A percentile compares a stretch with the other conserved stretches of the same genome.
phyloP scores from a whole-genome alignment of 768 basidiomycete species.

The Termitomyces heimii region DNA sequence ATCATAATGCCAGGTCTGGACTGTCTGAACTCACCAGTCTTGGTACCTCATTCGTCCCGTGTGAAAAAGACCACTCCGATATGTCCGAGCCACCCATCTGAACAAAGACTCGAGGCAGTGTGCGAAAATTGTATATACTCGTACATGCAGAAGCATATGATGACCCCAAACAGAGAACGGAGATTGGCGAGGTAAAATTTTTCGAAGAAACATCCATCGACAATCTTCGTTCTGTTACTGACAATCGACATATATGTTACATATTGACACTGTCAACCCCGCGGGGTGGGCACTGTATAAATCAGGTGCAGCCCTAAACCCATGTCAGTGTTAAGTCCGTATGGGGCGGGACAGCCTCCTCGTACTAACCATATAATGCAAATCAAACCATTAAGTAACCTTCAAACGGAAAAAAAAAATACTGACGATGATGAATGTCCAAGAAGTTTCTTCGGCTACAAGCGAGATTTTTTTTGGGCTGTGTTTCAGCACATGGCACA shows the following conservation, averaged over 20 bases:
- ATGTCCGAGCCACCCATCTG: background rate
- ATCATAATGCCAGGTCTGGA: background rate
- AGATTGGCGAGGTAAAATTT: background rate
- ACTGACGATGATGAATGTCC: background rate
- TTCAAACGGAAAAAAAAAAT: background rate
- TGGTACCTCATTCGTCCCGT: background rate
- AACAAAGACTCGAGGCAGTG: background rate
- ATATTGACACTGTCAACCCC: background rate
- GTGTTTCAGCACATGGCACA: background rate
- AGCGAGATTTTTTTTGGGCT: background rate
- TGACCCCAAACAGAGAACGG: background rate
- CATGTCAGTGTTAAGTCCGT: background rate
- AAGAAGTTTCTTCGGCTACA: background rate
- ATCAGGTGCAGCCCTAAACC: background rate
- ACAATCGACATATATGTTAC: background rate
- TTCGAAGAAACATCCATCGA: background rate
- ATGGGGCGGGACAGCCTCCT: background rate
- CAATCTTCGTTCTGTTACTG: background rate
- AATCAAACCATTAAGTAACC: too few relatives aligned
- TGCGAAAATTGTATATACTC: background rate
- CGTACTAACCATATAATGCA: background rate
- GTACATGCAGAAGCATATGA: background rate
- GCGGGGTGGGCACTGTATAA: background rate
- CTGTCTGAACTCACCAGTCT: background rate
- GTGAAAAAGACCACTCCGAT: background rate